Evolutionary conservation across 2,329 filamentous ascomycete species (phyloP), one percentile per base, ranked within the genome.

Genomic region (Grosmannia clavigera): DNA sequence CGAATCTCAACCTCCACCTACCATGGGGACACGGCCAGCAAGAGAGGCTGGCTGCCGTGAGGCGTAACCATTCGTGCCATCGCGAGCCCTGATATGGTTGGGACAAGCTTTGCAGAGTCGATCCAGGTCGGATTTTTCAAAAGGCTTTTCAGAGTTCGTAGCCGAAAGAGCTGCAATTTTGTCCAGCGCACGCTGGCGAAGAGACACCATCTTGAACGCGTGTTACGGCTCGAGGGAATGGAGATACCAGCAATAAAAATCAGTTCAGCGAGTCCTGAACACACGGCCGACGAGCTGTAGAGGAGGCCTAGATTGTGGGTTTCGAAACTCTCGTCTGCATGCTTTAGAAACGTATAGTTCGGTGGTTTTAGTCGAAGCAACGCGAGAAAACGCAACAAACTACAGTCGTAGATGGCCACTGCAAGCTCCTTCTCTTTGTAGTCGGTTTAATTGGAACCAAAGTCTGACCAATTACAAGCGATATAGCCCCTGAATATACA

Each of bases 111-210:
- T 79, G 69, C 81, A 86, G 31, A 87, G 72, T 62, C 78, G 77
- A 64, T 85, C 82, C 59, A 87, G 78, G 64, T 86, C 84, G 57
- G 83, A 83, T 68, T 78, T 77, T 67, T 86, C 82, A 65, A 82
- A 82, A 2, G 80, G 75, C 14, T 77, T 74, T 53, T 74, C 71
- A 22, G 81, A 73, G 68, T 74, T 79, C 51, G 77, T 74, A 33
- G 83, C 81, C 16, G 84, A 85, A 59, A 87, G 75, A 54, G 78
- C 76, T 51, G 84, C 84, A 65, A 87, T 85, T 73, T 83, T 85
- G 71, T 85, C 76, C 60, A 87, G 75, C 65, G 84, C 84, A 68
- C 77, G 78, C 64, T 80, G 81, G 68, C 84, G 82, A 63, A 86
- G 79, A 66, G 77, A 73, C 73, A 81, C 81, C 61, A 59, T 71